Evolutionary conservation across 257 asterid genomes (phyloP).

Genomic region (Plantago ovata): DNA sequence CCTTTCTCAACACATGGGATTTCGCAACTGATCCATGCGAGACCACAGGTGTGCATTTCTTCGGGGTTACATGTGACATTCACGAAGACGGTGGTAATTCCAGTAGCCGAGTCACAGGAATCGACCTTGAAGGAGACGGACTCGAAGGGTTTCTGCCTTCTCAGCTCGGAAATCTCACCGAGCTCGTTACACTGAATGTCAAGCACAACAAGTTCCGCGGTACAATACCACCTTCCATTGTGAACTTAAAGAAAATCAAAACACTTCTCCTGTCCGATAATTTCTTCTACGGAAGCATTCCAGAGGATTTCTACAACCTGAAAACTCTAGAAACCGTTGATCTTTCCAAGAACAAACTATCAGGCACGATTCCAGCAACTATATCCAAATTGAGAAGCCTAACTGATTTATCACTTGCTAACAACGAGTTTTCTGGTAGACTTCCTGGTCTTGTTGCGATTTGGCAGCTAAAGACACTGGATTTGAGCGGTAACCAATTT

Average conservation of each 20-base stretch:
- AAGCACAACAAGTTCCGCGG: conserved; percentile 41
- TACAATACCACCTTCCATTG: conserved; percentile 33
- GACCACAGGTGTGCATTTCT: conserved; percentile 32
- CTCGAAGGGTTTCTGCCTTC: conserved; percentile 48
- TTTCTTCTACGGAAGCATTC: conserved; percentile 41
- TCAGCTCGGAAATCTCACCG: conserved; percentile 34
- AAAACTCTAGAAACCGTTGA: conserved; percentile 33
- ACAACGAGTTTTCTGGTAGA: conserved; percentile 35
- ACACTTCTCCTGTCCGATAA: conserved; percentile 31
- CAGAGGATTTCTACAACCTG: conserved; percentile 21
- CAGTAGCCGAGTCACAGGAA: conserved; percentile 27
- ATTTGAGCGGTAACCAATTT: conserved; percentile 36
- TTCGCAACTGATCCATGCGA: conserved; percentile 48
- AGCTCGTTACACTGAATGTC: conserved; percentile 33
- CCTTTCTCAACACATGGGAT: conserved; percentile 44
- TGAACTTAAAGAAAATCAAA: conserved; percentile 30
- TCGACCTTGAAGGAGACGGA: conserved; percentile 48
- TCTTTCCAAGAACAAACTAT: conserved; percentile 29
- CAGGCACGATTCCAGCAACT: conserved; percentile 34
- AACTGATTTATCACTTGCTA: conserved; percentile 24
- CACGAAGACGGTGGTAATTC: conserved; percentile 20
- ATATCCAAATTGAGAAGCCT: conserved; percentile 28
- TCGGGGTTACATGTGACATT: conserved; percentile 21
- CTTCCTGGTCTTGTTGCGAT: conserved; percentile 37
- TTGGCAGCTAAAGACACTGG: conserved; percentile 41